Evolutionary conservation across 73 alveolate species (phyloP).

Genomic region (Paramecium pentaurelia): DNA sequence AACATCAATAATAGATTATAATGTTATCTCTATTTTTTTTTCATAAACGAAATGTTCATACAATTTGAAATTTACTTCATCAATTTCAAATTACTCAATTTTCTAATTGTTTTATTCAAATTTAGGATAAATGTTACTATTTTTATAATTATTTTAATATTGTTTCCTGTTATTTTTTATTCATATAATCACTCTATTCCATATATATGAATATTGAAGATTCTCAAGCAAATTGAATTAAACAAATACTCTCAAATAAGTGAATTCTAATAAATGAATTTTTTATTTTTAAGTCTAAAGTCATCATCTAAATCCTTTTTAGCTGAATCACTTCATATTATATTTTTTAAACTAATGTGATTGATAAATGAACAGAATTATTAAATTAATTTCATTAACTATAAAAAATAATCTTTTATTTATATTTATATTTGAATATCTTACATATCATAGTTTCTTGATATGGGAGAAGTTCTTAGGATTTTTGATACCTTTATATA

Average conservation of each 20-base stretch:
- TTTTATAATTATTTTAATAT: slow-evolving; percentile 56
- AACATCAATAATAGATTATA: slow-evolving; percentile 68
- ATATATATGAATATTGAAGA: slow-evolving; percentile 60
- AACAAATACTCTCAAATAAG: slow-evolving; percentile 75
- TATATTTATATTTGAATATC: not conserved
- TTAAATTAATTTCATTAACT: not conserved
- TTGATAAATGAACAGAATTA: not conserved
- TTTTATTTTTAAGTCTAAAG: slow-evolving; percentile 51
- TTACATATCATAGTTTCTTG: not conserved
- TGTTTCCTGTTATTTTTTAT: slow-evolving; percentile 63
- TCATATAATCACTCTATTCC: slow-evolving; percentile 66
- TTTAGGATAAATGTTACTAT: slow-evolving; percentile 37
- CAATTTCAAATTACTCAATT: slow-evolving; percentile 48
- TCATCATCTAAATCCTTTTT: slow-evolving; percentile 31
- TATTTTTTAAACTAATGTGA: too few species aligned
- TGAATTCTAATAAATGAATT: slow-evolving; percentile 75
- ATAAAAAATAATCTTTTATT: not conserved
- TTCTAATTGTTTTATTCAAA: slow-evolving; percentile 37
- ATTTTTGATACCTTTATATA: not conserved
- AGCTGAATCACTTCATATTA: not conserved
- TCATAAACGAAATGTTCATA: slow-evolving; percentile 50
- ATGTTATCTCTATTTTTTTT: not conserved
- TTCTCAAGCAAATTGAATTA: slow-evolving; percentile 63
- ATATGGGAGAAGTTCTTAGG: not conserved
- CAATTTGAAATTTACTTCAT: slow-evolving; percentile 40